These are phyloP conservation scores for Pleurotus sapidus DNA, from an alignment of 768 basidiomycete genomes.

Conservation along the genomic window DNA sequence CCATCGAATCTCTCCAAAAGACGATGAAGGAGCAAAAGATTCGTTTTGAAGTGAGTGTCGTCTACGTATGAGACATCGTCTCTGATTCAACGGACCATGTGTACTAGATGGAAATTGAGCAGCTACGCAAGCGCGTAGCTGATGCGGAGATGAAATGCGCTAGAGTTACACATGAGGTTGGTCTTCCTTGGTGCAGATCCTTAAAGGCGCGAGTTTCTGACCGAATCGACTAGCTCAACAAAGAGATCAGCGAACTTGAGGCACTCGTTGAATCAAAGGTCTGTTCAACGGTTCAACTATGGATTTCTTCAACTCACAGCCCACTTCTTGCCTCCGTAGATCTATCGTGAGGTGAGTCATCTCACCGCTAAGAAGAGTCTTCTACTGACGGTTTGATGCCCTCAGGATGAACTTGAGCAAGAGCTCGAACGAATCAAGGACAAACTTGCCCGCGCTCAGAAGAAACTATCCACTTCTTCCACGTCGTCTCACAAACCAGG, in stretches of 20 bases:
- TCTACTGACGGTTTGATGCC: constrained; percentile 3
- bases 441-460: constrained; percentile 55
- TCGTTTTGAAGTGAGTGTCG: constrained; percentile 47
- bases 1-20: constrained; percentile 38
- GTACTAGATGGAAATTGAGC: constrained; percentile 59
- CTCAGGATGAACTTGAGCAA: constrained; percentile 81
- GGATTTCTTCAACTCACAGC: background rate
- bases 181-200: constrained; percentile 17
- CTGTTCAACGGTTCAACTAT: constrained; percentile 5
- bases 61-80: background rate
- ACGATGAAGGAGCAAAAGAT: constrained; percentile 44
- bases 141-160: constrained; percentile 78
- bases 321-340: constrained; percentile 37
- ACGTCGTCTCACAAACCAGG: constrained; percentile 19
- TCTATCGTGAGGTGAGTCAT: constrained; percentile 70
- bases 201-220: background rate
- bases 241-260: constrained; percentile 92
- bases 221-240: constrained; percentile 61
- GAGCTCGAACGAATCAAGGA: constrained; percentile 78
- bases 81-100: background rate
- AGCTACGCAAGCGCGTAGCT: constrained; percentile 62
- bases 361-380: background rate
- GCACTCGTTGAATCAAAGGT: constrained; percentile 94
- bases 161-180: constrained; percentile 63
- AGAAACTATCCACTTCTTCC: constrained; percentile 47